Conservation (phyloP, 2,329 filamentous ascomycete species). For the Cercospora nicotianae region DNA sequence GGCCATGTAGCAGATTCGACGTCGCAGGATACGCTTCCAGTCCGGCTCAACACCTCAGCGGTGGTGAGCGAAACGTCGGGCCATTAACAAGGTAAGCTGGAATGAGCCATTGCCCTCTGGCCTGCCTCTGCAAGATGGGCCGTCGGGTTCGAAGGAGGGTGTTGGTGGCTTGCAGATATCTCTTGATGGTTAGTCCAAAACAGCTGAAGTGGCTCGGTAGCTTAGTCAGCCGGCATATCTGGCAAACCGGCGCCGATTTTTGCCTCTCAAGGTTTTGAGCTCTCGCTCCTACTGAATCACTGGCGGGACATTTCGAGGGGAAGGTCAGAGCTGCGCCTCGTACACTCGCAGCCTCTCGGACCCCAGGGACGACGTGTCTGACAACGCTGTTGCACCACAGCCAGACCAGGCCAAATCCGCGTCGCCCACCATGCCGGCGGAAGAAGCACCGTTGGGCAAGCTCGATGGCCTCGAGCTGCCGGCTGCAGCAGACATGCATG, state of each 20-base stretch:
- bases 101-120: not conserved
- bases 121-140: not conserved
- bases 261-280: not conserved
- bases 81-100: not conserved
- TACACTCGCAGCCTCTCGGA: not conserved
- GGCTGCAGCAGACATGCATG: slow-evolving; percentile 53
- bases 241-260: not conserved
- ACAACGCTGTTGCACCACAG: not conserved
- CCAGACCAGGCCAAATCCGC: not conserved
- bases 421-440: slow-evolving; percentile 1
- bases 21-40: not conserved
- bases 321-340: not conserved
- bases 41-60: not conserved
- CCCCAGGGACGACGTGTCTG: not conserved
- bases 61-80: not conserved
- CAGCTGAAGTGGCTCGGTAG: not conserved
- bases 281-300: not conserved
- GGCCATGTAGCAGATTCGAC: not conserved
- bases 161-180: not conserved
- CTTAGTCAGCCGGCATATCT: not conserved
- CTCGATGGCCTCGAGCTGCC: slow-evolving; percentile 48
- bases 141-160: not conserved
- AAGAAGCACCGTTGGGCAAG: slow-evolving; percentile 38
- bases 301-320: not conserved
- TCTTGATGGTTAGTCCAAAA: not conserved